Evolutionary conservation across 2,329 filamentous ascomycete species (phyloP).

Genomic region (Alternaria hordeiaustralica): DNA sequence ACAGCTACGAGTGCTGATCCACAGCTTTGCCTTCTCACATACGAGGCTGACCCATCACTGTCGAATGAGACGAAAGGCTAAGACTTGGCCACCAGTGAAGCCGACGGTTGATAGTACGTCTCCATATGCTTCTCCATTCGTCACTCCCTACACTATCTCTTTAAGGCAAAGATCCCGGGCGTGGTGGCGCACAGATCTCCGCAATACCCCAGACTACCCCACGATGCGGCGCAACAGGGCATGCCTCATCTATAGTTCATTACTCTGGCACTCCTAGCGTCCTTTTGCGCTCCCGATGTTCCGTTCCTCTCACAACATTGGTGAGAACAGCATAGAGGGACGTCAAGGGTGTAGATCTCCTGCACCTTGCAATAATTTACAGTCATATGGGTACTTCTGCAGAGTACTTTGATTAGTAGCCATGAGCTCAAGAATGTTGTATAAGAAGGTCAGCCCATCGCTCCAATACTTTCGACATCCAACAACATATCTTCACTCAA

Average conservation of each 20-base stretch:
- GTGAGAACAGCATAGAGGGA: slow-evolving; percentile 21
- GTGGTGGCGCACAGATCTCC: slow-evolving; percentile 37
- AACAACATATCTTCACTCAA: slow-evolving; percentile 32
- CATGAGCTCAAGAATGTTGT: slow-evolving; percentile 21
- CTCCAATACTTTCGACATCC: slow-evolving; percentile 30
- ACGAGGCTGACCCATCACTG: slow-evolving; percentile 5
- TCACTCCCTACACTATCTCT: slow-evolving; percentile 27
- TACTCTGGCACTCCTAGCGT: slow-evolving; percentile 28
- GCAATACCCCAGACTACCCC: slow-evolving; percentile 44
- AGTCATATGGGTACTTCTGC: slow-evolving; percentile 22
- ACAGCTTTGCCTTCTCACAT: slow-evolving; percentile 16
- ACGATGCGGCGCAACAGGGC: slow-evolving; percentile 26
- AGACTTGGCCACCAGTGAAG: slow-evolving; percentile 18
- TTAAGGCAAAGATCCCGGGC: slow-evolving; percentile 32
- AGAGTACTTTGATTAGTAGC: slow-evolving; percentile 20
- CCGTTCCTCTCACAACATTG: slow-evolving; percentile 38
- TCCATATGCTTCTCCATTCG: slow-evolving; percentile 17
- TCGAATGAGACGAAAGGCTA: slow-evolving; percentile 14
- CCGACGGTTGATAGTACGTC: slow-evolving; percentile 27
- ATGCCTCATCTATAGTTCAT: slow-evolving; percentile 47
- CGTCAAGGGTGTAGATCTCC: slow-evolving; percentile 21
- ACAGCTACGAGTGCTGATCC: slow-evolving; percentile 6
- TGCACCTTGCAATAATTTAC: slow-evolving; percentile 24
- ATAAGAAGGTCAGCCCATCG: slow-evolving; percentile 29
- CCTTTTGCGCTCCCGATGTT: slow-evolving; percentile 37